These are phyloP conservation scores for Calcarisporium arbuscula DNA, from an alignment of 2,329 filamentous ascomycete species.

Conservation along the genomic window DNA sequence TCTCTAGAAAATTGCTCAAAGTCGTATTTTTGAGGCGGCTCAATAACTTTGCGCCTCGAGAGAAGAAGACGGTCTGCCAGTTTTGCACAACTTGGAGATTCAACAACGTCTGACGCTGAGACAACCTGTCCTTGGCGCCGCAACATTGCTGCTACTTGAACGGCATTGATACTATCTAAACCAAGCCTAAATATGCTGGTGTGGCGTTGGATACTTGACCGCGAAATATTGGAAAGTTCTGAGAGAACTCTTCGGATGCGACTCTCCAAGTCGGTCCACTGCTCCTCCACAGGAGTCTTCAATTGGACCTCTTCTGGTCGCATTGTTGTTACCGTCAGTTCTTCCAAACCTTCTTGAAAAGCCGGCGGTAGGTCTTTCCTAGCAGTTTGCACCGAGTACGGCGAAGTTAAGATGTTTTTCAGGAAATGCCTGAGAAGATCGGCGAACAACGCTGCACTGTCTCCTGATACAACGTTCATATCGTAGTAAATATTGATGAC, in stretches of 20 bases:
- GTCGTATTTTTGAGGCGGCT: constrained; percentile 26
- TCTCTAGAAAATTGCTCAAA: constrained; percentile 30
- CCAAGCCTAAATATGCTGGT: constrained; percentile 85
- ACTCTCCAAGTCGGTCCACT: constrained; percentile 47
- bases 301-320: constrained; percentile 6
- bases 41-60: no score
- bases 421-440: constrained; percentile 25
- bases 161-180: constrained; percentile 82
- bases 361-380: constrained; percentile 16
- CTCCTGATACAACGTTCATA: constrained; percentile 28
- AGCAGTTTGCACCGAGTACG: constrained; percentile 17
- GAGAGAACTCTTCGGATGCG: constrained; percentile 51
- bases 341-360: constrained; percentile 12
- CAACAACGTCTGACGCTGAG: constrained; percentile 68
- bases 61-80: constrained; percentile 25
- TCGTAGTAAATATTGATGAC: constrained; percentile 58
- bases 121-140: constrained; percentile 52
- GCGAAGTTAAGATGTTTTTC: constrained; percentile 17
- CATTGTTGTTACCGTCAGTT: constrained; percentile 15
- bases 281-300: constrained; percentile 12
- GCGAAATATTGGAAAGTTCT: constrained; percentile 47
- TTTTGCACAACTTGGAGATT: constrained; percentile 43
- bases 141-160: constrained; percentile 67
- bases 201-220: constrained; percentile 44
- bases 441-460: constrained; percentile 20